Conservation (phyloP, 78 protist genomes). For the Polysphondylium violaceum region DNA sequence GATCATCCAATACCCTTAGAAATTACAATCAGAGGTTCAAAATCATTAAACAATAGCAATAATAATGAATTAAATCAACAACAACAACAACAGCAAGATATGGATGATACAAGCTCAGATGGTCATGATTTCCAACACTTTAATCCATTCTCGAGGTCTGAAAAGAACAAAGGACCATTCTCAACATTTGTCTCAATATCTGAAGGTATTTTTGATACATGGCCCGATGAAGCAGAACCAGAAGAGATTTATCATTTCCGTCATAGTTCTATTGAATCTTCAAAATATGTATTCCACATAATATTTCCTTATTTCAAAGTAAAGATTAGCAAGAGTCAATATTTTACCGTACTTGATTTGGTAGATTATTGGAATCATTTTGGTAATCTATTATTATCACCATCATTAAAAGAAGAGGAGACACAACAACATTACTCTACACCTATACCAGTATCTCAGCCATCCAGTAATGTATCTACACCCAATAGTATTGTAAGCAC, state of each 20-base stretch:
- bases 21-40: slow-evolving; percentile 52
- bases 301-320: slow-evolving; percentile 34
- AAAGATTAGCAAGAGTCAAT: slow-evolving; percentile 15
- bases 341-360: neutral
- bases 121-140: slow-evolving; percentile 30
- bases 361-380: neutral
- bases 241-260: slow-evolving; percentile 60
- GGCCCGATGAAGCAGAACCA: slow-evolving; percentile 73
- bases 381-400: no score
- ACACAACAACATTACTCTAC: no score
- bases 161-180: slow-evolving; percentile 61
- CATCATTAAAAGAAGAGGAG: no score
- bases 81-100: neutral
- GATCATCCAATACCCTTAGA: slow-evolving; percentile 42
- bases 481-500: no score
- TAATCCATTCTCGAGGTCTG: slow-evolving; percentile 59
- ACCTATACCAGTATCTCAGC: no score
- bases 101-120: neutral
- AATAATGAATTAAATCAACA: neutral
- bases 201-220: slow-evolving; percentile 54
- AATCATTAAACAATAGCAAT: slow-evolving; percentile 1
- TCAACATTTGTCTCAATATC: slow-evolving; percentile 53
- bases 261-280: slow-evolving; percentile 72
- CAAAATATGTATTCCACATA: slow-evolving; percentile 49
- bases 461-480: no score